These are phyloP conservation scores for Sindora glabra DNA, from an alignment of 306 rosid genomes.

Conservation along the genomic window DNA sequence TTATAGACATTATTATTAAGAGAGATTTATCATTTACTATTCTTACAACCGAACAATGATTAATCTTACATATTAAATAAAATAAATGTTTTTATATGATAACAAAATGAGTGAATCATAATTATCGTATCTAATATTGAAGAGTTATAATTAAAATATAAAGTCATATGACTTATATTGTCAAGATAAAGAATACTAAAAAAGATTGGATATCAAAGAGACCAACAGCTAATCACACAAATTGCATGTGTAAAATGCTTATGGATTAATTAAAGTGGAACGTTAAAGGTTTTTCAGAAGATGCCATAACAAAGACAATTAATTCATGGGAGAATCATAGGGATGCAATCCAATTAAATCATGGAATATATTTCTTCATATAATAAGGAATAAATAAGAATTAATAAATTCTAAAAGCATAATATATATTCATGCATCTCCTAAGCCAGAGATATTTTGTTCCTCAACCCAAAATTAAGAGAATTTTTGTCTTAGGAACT, in stretches of 20 bases:
- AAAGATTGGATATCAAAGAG: background rate
- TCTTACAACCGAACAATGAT: too few relatives aligned
- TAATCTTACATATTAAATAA: too few relatives aligned
- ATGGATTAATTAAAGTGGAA: background rate
- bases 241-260: background rate
- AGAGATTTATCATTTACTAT: too few relatives aligned
- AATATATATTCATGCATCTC: background rate
- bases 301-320: constrained; percentile 12
- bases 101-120: too few relatives aligned
- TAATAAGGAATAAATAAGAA: background rate
- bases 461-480: background rate
- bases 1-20: too few relatives aligned
- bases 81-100: too few relatives aligned
- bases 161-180: too few relatives aligned
- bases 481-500: too few relatives aligned
- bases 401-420: background rate
- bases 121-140: too few relatives aligned
- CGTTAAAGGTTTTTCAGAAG: background rate
- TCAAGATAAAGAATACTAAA: too few relatives aligned
- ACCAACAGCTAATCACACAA: background rate
- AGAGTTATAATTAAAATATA: too few relatives aligned
- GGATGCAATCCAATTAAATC: constrained; percentile 15
- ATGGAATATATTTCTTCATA: constrained; percentile 16
- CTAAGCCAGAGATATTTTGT: background rate
- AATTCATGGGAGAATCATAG: constrained; percentile 22